phyloP scores from a whole-genome alignment of 2,329 filamentous ascomycete species.

The Sporothrix phasma region DNA sequence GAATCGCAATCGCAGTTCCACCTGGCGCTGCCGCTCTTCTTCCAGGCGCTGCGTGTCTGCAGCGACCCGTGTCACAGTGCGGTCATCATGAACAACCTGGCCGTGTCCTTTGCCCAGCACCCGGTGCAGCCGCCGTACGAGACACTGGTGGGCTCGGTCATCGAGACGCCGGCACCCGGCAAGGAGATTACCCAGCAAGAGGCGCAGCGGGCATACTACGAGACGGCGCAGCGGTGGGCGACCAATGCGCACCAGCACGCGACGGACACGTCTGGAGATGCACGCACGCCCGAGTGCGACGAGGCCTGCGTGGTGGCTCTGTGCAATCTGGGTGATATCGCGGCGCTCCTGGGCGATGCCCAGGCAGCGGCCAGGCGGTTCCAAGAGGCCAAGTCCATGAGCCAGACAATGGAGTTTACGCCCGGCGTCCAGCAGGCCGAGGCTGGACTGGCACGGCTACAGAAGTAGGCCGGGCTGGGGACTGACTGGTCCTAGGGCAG shows the following conservation, averaged over 20 bases:
- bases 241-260: slow-evolving; percentile 62
- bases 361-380: slow-evolving; percentile 59
- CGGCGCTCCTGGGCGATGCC: slow-evolving; percentile 59
- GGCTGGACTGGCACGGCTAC: slow-evolving; percentile 32
- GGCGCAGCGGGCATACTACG: slow-evolving; percentile 52
- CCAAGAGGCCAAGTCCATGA: slow-evolving; percentile 55
- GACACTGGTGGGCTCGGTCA: slow-evolving; percentile 23
- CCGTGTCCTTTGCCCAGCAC: slow-evolving; percentile 62
- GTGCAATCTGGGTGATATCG: slow-evolving; percentile 80
- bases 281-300: slow-evolving; percentile 70
- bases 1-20: slow-evolving; percentile 64
- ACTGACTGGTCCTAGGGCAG: no score
- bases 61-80: slow-evolving; percentile 64
- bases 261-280: slow-evolving; percentile 52
- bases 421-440: slow-evolving; percentile 44
- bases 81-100: slow-evolving; percentile 77
- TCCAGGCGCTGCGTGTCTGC: slow-evolving; percentile 68
- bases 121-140: slow-evolving; percentile 31
- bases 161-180: slow-evolving; percentile 4
- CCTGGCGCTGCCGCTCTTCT: slow-evolving; percentile 73
- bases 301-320: slow-evolving; percentile 71
- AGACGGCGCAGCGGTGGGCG: slow-evolving; percentile 69
- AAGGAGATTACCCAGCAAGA: slow-evolving; percentile 20
- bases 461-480: neutral
- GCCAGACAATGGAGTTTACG: slow-evolving; percentile 42